These are phyloP conservation scores for Lasiodiplodia gonubiensis DNA, from an alignment of 2,329 filamentous ascomycete genomes.

Conservation along the genomic window DNA sequence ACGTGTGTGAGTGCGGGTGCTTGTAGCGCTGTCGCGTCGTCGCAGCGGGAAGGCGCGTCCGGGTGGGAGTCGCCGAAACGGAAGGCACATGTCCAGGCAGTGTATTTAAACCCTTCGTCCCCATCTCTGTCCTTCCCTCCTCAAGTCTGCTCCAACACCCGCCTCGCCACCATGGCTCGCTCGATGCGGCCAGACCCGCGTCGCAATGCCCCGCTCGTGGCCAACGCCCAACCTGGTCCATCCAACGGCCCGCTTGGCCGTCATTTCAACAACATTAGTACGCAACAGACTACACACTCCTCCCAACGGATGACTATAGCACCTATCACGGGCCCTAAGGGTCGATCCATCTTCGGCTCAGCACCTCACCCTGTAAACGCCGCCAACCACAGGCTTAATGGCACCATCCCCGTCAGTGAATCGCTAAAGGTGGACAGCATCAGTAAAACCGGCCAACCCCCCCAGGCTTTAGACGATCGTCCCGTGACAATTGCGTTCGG, in stretches of 20 bases:
- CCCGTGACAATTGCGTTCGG: conserved; percentile 7
- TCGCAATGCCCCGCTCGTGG: neutral
- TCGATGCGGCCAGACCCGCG: neutral
- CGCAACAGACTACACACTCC: neutral
- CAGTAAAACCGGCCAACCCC: no score
- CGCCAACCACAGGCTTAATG: neutral
- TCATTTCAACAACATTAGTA: neutral
- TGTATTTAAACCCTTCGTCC: neutral
- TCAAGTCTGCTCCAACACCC: neutral
- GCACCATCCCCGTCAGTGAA: neutral
- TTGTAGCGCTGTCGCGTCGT: neutral
- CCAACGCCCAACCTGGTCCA: neutral
- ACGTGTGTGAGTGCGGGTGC: neutral
- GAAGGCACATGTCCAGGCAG: neutral
- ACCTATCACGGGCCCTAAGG: neutral
- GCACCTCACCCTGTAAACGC: neutral
- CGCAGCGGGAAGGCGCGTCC: neutral
- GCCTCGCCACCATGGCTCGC: neutral
- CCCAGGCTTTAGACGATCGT: neutral
- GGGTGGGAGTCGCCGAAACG: neutral
- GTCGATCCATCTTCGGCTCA: neutral
- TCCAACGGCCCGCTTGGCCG: neutral
- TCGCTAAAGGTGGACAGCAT: neutral
- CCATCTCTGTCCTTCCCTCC: neutral
- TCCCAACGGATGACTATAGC: neutral